Base-by-base conservation (phyloP, 352 stramenopile species). In the Pythium utonaiense region DNA sequence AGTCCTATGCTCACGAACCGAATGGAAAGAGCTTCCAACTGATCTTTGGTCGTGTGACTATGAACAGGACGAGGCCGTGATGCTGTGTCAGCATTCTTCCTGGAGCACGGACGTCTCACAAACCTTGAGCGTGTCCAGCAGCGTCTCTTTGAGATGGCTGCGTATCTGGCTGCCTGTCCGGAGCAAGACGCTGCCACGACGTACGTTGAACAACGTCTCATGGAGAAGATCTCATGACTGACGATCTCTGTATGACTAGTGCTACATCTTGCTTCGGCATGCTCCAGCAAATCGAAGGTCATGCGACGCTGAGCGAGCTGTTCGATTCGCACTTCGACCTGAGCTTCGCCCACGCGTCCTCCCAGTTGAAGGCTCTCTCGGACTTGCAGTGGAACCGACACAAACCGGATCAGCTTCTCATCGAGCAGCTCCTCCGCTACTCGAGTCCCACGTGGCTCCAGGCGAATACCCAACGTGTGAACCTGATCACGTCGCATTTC, bases 11-110 rank as follows among this genome's bases (percentile, higher is more conserved):
- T n/a, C n/a, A n/a, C n/a, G n/a, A n/a, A n/a, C n/a, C n/a, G n/a
- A n/a, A n/a, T n/a, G n/a, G n/a, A n/a, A n/a, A n/a, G n/a, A n/a
- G n/a, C n/a, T n/a, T n/a, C n/a, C n/a, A n/a, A n/a, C n/a, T n/a
- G n/a, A n/a, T n/a, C n/a, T n/a, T n/a, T n/a, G n/a, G 28, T 33
- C 9, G 28, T 24, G 13, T 40, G 25, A 19, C 14, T 21, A 3
- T 53, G 27, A 38, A 40, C 36, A 85, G 77, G 74, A 42, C 75
- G 72, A 44, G 74, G 73, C 21, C 57, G 47, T 19, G 75, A 86
- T 38, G 62, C 71, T 1, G 53, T 88, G n/a, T 84, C 76, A 9
- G 73, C 74, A 21, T 74, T 75, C 38, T 88, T 84, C 56, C 42
- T 86, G 31, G 69, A 83, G 55, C 64, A 78, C 36, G 78, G 77